phyloP scores from a whole-genome alignment of 179 eudicot genomes.

The Spinacia oleracea region DNA sequence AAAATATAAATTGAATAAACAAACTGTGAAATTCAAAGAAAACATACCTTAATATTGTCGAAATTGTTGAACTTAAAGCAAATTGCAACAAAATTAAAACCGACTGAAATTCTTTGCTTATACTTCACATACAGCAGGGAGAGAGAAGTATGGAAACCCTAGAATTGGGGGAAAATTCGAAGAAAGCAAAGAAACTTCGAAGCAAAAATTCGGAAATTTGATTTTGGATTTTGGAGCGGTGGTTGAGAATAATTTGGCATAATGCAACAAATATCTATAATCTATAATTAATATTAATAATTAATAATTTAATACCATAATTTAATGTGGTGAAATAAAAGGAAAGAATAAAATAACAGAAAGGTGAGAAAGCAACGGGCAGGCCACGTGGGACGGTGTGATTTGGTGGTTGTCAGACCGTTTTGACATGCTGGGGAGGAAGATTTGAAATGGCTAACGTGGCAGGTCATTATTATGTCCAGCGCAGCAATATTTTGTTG shows the following conservation, averaged over 20 bases:
- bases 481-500: not conserved
- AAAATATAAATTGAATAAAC: not conserved
- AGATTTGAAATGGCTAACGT: not conserved
- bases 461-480: not conserved
- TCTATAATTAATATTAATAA: too few relatives aligned
- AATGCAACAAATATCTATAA: not conserved
- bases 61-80: not conserved
- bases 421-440: not conserved
- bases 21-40: not conserved
- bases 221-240: not conserved
- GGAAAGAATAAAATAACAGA: not conserved
- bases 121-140: conserved; percentile 14
- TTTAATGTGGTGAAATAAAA: not conserved
- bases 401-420: not conserved
- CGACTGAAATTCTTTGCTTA: conserved; percentile 15
- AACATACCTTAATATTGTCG: not conserved
- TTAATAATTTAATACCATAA: too few relatives aligned
- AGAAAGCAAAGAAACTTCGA: not conserved
- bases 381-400: conserved; percentile 10
- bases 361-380: not conserved
- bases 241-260: not conserved
- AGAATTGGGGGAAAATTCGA: conserved; percentile 7
- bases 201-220: not conserved
- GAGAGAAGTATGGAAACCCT: conserved; percentile 23
- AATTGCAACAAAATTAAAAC: not conserved